Evolutionary conservation across 2,329 filamentous ascomycete species (phyloP).

Genomic region (Neopestalotiopsis sp.): DNA sequence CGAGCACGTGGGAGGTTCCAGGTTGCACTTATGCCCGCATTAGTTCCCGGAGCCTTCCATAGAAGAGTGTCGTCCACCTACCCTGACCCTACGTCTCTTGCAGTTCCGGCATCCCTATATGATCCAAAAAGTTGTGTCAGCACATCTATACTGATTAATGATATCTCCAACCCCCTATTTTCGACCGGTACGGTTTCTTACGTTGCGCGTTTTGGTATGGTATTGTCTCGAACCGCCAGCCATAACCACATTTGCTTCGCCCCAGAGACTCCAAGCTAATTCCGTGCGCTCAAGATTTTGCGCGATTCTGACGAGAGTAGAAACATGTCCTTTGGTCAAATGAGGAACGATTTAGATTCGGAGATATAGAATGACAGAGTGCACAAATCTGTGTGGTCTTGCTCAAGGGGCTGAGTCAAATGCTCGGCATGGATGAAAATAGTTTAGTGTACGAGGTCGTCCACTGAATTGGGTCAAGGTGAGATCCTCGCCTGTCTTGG

Average conservation of each 20-base stretch:
- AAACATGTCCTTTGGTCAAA: no score
- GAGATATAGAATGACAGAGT: background rate
- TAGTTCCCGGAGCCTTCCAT: background rate
- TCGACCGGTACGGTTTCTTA: no score
- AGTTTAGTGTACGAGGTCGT: conserved; percentile 13
- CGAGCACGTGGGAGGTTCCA: conserved; percentile 27
- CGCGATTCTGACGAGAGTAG: no score
- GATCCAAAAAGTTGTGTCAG: no score
- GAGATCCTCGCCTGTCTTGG: background rate
- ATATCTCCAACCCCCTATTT: no score
- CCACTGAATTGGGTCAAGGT: background rate
- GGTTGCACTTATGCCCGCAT: conserved; percentile 25
- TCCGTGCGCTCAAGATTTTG: no score
- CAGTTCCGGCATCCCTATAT: conserved; percentile 22
- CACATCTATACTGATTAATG: no score
- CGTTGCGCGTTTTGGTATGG: conserved; percentile 5
- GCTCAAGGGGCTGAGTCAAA: background rate
- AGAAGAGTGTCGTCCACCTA: conserved; percentile 14
- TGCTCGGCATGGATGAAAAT: background rate
- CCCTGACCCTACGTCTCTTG: conserved; percentile 24
- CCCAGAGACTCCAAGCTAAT: no score
- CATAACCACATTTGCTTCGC: background rate
- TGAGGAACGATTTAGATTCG: no score
- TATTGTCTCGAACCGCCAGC: conserved; percentile 4
- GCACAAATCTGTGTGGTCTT: background rate